Evolutionary conservation across 768 basidiomycete genomes (phyloP), one percentile per base, ranked within the genome.

Genomic region (Russula brevipes): DNA sequence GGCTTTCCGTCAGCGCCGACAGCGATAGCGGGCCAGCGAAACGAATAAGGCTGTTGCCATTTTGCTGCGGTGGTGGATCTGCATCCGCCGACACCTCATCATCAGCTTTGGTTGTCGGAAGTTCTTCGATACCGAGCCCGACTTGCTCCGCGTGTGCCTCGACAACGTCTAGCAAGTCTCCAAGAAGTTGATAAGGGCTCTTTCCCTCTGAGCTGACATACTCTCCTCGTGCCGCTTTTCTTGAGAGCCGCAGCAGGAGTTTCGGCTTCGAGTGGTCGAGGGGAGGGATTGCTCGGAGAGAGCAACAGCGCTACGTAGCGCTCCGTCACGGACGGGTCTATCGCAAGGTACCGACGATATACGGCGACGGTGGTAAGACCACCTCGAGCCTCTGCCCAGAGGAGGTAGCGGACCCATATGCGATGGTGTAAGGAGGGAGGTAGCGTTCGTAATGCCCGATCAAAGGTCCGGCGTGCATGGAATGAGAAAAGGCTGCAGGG

Each of bases 381-480:
- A 54, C 92, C 91, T 73, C 81, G 86, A 16, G 78, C 72, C 76
- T 97, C 94, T 5, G 94, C 89, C 92, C 94, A 98, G 14, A 90
- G 79, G 17, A 99, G 82, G 75, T 98, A 98, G 59, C 89, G 83
- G 12, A 88, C 83, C 97, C 97, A 99, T 67, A 98, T 83, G 41
- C 94, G 87, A 5, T 82, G 83, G 71, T 99, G 97, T 24, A 98
- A 78, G 52, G 93, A 94, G 2, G 95, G 94, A 14, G 94, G 90
- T 8, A 99, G 82, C 1, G 95, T 94, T 56, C 96, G 90, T 35
- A 99, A 75, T 2, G 95, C 91, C 45, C 97, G 86, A 76, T 99
- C 97, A 72, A 89, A 98, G 1, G 95, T 97, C 65, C 88, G 83
- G 24, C 97, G 85, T 17, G 94, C 95, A 76, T 98, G 96, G 94